phyloP scores from a whole-genome alignment of 2,329 filamentous ascomycete species.

The Aspergillus aculeatinus region DNA sequence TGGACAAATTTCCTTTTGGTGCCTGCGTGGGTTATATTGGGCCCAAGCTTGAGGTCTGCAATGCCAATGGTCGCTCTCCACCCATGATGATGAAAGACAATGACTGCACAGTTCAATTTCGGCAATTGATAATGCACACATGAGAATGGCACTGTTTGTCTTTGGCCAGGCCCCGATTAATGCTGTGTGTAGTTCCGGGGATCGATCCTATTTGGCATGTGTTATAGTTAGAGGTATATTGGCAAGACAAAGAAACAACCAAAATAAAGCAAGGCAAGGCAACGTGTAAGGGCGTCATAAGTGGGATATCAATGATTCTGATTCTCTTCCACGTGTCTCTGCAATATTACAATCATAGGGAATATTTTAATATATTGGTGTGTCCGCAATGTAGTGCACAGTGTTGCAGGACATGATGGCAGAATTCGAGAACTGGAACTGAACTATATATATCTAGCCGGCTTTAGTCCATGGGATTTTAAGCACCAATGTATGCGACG shows the following conservation, averaged over 20 bases:
- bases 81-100: background rate
- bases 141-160: background rate
- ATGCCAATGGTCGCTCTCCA: background rate
- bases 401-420: too few species aligned
- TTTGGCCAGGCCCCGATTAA: background rate
- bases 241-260: background rate
- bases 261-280: background rate
- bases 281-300: background rate
- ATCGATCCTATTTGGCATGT: background rate
- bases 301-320: too few species aligned
- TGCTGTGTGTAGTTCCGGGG: background rate
- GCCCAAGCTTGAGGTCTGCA: background rate
- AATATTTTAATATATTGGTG: too few species aligned
- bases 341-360: too few species aligned
- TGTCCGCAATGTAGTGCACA: too few species aligned
- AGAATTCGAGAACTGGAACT: too few species aligned
- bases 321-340: too few species aligned
- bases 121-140: background rate
- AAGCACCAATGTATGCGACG: background rate
- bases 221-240: background rate
- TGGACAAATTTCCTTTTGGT: constrained; percentile 16
- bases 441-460: background rate
- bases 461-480: background rate
- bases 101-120: background rate
- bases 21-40: background rate